phyloP scores from a whole-genome alignment of 1,284 basidiomycete genomes.

The Irpex rosettiformis region DNA sequence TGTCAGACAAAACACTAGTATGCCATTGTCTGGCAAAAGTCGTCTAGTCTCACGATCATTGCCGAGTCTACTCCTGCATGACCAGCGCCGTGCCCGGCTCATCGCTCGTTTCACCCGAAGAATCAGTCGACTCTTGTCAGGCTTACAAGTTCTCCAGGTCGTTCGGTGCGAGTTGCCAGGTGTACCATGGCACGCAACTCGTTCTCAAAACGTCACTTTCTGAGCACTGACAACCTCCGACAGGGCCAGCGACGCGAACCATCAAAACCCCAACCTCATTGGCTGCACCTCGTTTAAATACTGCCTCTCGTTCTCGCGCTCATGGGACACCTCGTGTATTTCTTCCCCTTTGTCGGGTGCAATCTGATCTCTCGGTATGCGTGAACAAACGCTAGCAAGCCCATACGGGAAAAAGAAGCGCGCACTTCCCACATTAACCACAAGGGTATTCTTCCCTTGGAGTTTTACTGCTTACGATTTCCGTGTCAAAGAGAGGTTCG shows the following conservation, averaged over 20 bases:
- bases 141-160: neutral
- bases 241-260: neutral
- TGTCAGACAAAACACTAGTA: neutral
- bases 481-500: neutral
- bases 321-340: constrained; percentile 7
- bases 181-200: neutral
- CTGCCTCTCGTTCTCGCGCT: constrained; percentile 12
- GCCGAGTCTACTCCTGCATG: neutral
- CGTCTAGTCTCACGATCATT: neutral
- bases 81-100: neutral
- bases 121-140: neutral
- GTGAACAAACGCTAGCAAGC: neutral
- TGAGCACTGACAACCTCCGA: neutral
- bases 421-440: neutral
- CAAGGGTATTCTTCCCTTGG: too few relatives aligned
- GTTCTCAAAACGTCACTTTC: neutral
- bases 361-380: neutral
- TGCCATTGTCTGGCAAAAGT: neutral
- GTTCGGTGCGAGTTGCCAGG: neutral
- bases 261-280: constrained; percentile 1
- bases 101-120: neutral
- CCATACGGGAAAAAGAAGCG: too few relatives aligned
- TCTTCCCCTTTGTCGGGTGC: neutral
- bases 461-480: neutral
- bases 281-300: constrained; percentile 15